Percentiles rank a stretch among this genome's conserved stretches.
These are phyloP conservation scores for Lentinula boryana DNA, from an alignment of 768 basidiomycete genomes.

Conservation along the genomic window DNA sequence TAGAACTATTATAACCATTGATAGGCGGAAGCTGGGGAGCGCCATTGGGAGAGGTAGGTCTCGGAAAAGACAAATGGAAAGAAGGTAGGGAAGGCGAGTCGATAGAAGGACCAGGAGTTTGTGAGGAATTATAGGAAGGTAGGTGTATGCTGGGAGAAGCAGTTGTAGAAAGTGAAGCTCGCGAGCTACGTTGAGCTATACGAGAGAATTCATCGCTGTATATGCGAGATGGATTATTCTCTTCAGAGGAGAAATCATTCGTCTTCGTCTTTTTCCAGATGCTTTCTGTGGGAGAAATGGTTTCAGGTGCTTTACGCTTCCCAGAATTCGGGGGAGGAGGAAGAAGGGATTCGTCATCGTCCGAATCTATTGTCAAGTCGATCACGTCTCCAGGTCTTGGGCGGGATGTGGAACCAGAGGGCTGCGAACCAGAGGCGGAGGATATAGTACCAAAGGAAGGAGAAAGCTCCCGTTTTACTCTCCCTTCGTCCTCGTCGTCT, in stretches of 20 bases:
- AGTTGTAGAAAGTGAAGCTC: neutral
- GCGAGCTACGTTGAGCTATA: neutral
- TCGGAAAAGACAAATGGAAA: neutral
- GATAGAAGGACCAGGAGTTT: neutral
- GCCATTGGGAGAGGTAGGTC: neutral
- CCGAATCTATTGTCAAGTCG: conserved; percentile 78
- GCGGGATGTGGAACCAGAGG: conserved; percentile 19
- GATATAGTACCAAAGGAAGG: conserved; percentile 51
- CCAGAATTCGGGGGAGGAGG: conserved; percentile 22
- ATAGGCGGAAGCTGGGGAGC: conserved; percentile 1
- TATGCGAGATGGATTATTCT: neutral
- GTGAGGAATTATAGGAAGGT: neutral
- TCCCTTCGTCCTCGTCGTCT: conserved; percentile 74
- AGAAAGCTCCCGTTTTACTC: conserved; percentile 72
- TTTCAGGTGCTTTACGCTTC: conserved; percentile 60
- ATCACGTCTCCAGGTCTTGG: conserved; percentile 54
- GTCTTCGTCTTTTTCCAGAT: conserved; percentile 67
- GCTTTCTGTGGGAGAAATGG: conserved; percentile 53
- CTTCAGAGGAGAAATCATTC: conserved; percentile 18
- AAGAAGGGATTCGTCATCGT: conserved; percentile 53
- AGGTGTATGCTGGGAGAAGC: neutral
- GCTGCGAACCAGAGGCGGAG: conserved; percentile 18
- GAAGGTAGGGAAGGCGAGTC: conserved; percentile 1
- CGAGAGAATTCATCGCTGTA: neutral
- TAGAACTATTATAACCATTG: neutral